Evolutionary conservation across 2,329 filamentous ascomycete genomes (phyloP).

Genomic region (Parastagonospora nodorum): DNA sequence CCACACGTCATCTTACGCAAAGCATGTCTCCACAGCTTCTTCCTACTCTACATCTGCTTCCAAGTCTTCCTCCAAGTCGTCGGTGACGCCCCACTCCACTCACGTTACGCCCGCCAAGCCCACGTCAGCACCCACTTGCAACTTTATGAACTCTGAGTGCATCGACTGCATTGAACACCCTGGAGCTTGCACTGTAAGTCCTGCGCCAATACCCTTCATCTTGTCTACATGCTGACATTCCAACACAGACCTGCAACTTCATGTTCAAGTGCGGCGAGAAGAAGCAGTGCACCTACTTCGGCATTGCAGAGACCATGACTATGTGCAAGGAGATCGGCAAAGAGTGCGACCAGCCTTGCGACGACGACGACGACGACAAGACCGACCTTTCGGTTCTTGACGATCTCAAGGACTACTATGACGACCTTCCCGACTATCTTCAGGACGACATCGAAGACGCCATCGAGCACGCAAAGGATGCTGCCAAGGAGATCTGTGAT

Average conservation of each 20-base stretch:
- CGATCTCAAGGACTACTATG: no score
- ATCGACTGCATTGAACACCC: slow-evolving; percentile 8
- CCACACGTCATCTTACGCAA: not conserved
- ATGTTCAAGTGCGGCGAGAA: slow-evolving; percentile 14
- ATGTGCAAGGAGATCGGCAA: slow-evolving; percentile 5
- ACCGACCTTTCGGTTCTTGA: no score
- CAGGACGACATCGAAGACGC: no score
- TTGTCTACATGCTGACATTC: not conserved
- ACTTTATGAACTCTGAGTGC: not conserved
- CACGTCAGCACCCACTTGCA: not conserved
- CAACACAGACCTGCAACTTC: slow-evolving; percentile 8
- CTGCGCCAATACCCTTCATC: not conserved
- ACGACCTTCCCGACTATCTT: no score
- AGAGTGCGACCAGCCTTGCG: not conserved
- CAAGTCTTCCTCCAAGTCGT: not conserved
- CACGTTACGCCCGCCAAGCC: not conserved
- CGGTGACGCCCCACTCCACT: not conserved
- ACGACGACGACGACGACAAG: not conserved
- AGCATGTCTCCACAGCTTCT: not conserved
- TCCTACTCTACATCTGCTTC: not conserved
- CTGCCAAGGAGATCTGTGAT: no score
- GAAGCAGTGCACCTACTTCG: slow-evolving; percentile 11
- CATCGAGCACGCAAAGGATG: no score
- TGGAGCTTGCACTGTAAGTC: slow-evolving; percentile 7
- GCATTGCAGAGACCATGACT: slow-evolving; percentile 3